These are phyloP conservation scores for Basipetospora sp. DNA, from an alignment of 2,329 filamentous ascomycete genomes.

Conservation along the genomic window DNA sequence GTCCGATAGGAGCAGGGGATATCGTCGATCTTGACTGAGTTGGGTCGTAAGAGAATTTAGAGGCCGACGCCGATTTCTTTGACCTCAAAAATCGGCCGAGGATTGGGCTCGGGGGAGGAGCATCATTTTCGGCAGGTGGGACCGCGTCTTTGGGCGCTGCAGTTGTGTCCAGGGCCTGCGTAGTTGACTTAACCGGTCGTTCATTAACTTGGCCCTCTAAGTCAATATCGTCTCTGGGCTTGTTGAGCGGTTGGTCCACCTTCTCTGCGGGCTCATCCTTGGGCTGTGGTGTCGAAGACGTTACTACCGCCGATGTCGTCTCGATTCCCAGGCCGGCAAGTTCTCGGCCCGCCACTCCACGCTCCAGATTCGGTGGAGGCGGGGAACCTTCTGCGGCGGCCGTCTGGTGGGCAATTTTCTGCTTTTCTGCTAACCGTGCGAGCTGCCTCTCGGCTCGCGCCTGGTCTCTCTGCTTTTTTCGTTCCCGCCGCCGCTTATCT, in stretches of 20 bases:
- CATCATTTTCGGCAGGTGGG: not conserved
- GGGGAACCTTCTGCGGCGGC: conserved; percentile 35
- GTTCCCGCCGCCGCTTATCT: conserved; percentile 65
- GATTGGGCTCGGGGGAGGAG: conserved; percentile 1
- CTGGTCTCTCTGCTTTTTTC: conserved; percentile 53
- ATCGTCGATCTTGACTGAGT: conserved; percentile 4
- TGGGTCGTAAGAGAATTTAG: conserved; percentile 1
- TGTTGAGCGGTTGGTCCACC: conserved; percentile 13
- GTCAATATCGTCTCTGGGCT: no score
- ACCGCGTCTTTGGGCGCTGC: conserved; percentile 8
- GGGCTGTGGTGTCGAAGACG: conserved; percentile 35
- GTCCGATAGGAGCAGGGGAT: not conserved
- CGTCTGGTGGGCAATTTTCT: conserved; percentile 42
- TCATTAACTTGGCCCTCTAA: no score
- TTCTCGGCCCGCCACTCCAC: conserved; percentile 10
- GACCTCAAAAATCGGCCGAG: not conserved
- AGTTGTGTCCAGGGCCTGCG: conserved; percentile 8
- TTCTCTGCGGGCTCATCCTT: conserved; percentile 12
- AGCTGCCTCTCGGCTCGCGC: conserved; percentile 52
- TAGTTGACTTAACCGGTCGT: no score
- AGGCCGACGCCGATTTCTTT: not conserved
- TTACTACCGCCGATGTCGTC: conserved; percentile 38
- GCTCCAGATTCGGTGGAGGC: conserved; percentile 41
- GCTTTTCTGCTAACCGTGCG: conserved; percentile 51
- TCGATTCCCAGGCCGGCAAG: conserved; percentile 42